Percentiles rank a stretch among this genome's conserved stretches.
Evolutionary conservation across 192 early-diverging fungal genomes (phyloP).

Genomic region (Entomortierella parvispora): DNA sequence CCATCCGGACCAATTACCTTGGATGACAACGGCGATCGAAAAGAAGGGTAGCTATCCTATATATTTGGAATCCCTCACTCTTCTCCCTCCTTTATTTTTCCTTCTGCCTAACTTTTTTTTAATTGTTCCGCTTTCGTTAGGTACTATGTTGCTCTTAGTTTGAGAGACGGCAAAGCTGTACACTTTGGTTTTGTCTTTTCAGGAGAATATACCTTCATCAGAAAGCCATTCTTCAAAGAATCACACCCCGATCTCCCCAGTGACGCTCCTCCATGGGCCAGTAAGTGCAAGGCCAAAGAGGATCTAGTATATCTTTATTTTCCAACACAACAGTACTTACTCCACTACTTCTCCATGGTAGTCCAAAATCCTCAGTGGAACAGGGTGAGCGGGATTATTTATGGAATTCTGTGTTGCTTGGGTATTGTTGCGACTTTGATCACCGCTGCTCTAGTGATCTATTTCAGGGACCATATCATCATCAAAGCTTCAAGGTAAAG

Average conservation of each 20-base stretch:
- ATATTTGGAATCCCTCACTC: no score
- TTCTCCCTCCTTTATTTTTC: no score
- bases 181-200: neutral
- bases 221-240: constrained; percentile 14
- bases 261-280: constrained; percentile 23
- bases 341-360: neutral
- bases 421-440: constrained; percentile 39
- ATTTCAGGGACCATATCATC: constrained; percentile 47
- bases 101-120: neutral
- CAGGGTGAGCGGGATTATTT: constrained; percentile 28
- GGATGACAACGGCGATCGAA: constrained; percentile 18
- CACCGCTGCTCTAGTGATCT: constrained; percentile 35
- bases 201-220: neutral
- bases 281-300: neutral
- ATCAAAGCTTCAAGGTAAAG: constrained; percentile 61
- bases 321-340: neutral
- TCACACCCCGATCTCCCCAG: neutral
- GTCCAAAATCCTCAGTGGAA: constrained; percentile 31
- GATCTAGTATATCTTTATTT: neutral
- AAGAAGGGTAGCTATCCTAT: constrained; percentile 7
- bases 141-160: constrained; percentile 4
- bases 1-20: constrained; percentile 23
- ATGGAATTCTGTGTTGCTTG: constrained; percentile 31
- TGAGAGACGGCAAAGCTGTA: constrained; percentile 10
- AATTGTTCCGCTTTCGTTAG: neutral